Base-by-base conservation (phyloP, 768 basidiomycete genomes). In the Pulveroboletus sp. region DNA sequence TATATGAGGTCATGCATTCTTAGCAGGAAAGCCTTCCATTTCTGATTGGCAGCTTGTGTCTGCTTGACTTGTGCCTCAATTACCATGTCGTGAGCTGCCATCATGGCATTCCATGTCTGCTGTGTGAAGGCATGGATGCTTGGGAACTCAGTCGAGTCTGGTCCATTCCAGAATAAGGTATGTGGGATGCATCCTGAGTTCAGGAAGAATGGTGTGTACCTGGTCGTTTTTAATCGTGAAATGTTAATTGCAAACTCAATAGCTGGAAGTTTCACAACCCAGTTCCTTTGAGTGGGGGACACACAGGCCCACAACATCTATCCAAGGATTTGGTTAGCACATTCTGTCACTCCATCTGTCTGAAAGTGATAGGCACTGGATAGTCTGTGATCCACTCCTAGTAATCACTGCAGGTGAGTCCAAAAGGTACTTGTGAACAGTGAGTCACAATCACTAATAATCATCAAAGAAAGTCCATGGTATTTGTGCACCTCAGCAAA, bases 401-500 rank as follows among this genome's bases (percentile, higher is more conserved):
- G n/a, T n/a, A 44, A n/a, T 1, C 9, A 13, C 20, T 55, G 36
- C 0, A 55, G 41, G 17, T 40, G 31, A 2, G 51, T 49, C 69
- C 69, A 70, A 44, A 70, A 67, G 0, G 17, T 2, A 2, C 58
- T 61, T 0, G 55, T 62, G 31, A 71, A 71, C 12, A 63, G 41
- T 0, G 57, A 26, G 11, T 66, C 65, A 0, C 62, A 34, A 32
- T 71, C 63, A 2, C 47, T 57, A 2, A 70, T 46, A 0, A 71
- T 62, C 0, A 16, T 5, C 1, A 29, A 45, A 0, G 53, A 56
- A 0, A 55, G 12, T 0, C 59, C 44, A 9, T 58, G 73, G 0
- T 59, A 54, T 11, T 68, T 70, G 26, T 73, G 74, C 0, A 76
- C 57, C 2, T 64, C 31, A 1, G 58, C 58, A 32, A 73, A 72